Evolutionary conservation across 2,329 filamentous ascomycete genomes (phyloP).

Genomic region (Hypoxylon sp.): DNA sequence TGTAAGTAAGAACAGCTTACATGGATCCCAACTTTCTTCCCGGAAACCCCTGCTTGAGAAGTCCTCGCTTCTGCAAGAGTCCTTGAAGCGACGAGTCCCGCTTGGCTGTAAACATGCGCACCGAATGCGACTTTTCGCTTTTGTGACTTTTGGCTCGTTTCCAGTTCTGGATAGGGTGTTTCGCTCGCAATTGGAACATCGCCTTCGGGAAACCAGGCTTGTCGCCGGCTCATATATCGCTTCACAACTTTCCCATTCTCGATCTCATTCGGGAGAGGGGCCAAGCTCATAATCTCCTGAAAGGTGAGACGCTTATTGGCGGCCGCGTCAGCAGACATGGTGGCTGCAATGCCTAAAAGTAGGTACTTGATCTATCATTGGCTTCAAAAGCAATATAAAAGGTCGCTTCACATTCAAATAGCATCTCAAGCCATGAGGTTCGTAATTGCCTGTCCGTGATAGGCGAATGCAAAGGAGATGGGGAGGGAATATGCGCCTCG

Average conservation of each 20-base stretch:
- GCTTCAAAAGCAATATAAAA: neutral
- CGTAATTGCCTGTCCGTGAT: neutral
- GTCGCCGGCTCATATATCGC: conserved; percentile 56
- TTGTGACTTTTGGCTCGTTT: neutral
- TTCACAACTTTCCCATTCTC: conserved; percentile 41
- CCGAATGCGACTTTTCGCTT: conserved; percentile 56
- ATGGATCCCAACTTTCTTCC: conserved; percentile 57
- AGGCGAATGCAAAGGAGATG: neutral
- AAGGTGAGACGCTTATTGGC: conserved; percentile 51
- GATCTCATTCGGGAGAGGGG: conserved; percentile 49
- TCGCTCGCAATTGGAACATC: conserved; percentile 48
- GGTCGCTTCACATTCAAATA: neutral
- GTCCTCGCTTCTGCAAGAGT: conserved; percentile 53
- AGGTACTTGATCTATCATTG: neutral
- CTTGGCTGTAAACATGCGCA: conserved; percentile 62
- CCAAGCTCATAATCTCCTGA: conserved; percentile 57
- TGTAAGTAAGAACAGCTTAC: conserved; percentile 51
- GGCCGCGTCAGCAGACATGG: conserved; percentile 17
- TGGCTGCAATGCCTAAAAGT: neutral
- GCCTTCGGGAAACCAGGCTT: conserved; percentile 53
- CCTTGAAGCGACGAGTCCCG: conserved; percentile 57
- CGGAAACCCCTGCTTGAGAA: conserved; percentile 28
- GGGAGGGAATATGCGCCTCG: neutral
- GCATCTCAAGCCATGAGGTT: neutral
- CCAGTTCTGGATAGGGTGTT: neutral